Base-by-base conservation (phyloP, 108 stramenopile species). In the Conticribra guillardii region DNA sequence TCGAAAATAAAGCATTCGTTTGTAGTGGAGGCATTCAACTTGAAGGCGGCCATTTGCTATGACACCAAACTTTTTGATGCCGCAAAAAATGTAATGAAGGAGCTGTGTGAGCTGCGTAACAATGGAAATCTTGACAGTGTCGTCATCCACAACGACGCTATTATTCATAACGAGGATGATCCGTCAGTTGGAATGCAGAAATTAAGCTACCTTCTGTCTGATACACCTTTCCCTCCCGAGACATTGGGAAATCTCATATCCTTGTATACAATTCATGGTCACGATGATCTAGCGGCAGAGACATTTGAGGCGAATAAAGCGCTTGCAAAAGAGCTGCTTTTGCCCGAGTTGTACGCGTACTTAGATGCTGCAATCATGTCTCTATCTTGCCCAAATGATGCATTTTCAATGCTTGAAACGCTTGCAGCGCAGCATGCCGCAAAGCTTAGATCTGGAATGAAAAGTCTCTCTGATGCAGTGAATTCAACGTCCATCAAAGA, bases 201-300 rank as follows among this genome's bases (percentile, higher is more conserved):
- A 66, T 72, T 97, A 1, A 85, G 84, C 44, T 85, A 63, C 46
- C 80, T 96, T 17, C 55, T 96, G n/a, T 34, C 67, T 4, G 82
- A 85, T 57, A 84, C 86, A 0, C 88, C 96, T 24, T 93, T 78
- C 67, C 94, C 96, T 4, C 87, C 88, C 2, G 94, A 96, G 67
- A 91, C 93, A 18, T 86, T 96, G 37, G 87, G 88, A 9, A 96
- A 96, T 56, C 71, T 96, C 24, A 67, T 96, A 32, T 79, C 91
- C 3, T 67, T 96, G 52, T 86, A 88, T 59, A 79, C 83, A 55
- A 84, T 87, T 45, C 83, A 92, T 55, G 82, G 85, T 23, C 78
- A 87, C 56, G 85, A 89, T 54, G 86, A 89, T 67, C 60, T 96
- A 11, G 92, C 92, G n/a, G 85, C 80, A 7, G 90, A 90, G 54